Percentiles rank a stretch among this genome's conserved stretches.
phyloP scores from a whole-genome alignment of 2,329 filamentous ascomycete species.

The Verruconis gallopava region DNA sequence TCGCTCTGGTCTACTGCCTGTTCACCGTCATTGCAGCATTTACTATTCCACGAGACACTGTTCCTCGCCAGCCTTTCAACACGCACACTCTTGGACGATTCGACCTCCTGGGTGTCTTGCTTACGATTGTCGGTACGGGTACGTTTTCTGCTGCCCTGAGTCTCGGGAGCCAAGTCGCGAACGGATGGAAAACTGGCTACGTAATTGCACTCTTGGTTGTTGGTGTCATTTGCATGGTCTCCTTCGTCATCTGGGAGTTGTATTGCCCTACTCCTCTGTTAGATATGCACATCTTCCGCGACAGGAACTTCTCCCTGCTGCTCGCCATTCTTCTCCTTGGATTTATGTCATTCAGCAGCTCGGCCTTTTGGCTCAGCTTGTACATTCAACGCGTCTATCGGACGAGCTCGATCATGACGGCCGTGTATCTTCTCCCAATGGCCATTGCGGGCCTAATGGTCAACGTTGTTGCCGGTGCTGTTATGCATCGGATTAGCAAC shows the following conservation, averaged over 20 bases:
- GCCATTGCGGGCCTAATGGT: conserved; percentile 49
- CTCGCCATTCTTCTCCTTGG: conserved; percentile 45
- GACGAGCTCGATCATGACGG: conserved; percentile 44
- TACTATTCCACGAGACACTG: conserved; percentile 45
- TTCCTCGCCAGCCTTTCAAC: conserved; percentile 32
- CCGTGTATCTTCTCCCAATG: conserved; percentile 52
- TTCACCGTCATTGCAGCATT: conserved; percentile 46
- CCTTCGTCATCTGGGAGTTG: conserved; percentile 51
- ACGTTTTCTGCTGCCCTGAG: conserved; percentile 50
- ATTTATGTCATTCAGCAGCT: conserved; percentile 48
- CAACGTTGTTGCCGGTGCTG: conserved; percentile 45
- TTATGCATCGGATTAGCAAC: conserved; percentile 53
- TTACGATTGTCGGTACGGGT: conserved; percentile 52
- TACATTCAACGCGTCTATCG: conserved; percentile 47
- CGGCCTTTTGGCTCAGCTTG: conserved; percentile 50
- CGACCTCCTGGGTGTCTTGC: conserved; percentile 46
- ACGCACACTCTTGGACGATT: conserved; percentile 41
- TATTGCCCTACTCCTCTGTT: conserved; percentile 33
- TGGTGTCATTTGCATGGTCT: conserved; percentile 41
- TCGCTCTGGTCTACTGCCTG: conserved; percentile 50
- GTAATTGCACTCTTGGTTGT: conserved; percentile 50
- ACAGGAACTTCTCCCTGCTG: conserved; percentile 51
- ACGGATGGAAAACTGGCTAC: conserved; percentile 50
- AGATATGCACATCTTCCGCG: conserved; percentile 45
- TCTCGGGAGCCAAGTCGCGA: conserved; percentile 39